Percentiles rank a stretch among this genome's conserved stretches.
Conservation (phyloP, 1,284 basidiomycete species). For the Irpex sp. region DNA sequence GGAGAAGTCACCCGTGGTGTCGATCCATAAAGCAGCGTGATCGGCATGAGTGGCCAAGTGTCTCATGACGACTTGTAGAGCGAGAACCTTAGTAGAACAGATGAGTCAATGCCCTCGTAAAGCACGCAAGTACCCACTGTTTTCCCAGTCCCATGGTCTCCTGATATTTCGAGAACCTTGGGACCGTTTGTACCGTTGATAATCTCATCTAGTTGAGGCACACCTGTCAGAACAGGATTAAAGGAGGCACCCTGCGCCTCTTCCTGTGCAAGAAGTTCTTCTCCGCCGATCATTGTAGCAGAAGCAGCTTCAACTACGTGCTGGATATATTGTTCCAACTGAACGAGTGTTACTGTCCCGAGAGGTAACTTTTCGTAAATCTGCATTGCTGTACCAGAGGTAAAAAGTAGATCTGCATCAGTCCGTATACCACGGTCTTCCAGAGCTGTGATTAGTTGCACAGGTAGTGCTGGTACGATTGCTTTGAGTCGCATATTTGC, state of each 20-base stretch:
- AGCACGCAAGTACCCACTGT: conserved; percentile 39
- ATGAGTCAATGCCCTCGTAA: too few species aligned
- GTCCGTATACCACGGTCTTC: conserved; percentile 45
- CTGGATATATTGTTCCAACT: conserved; percentile 31
- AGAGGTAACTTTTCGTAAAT: conserved; percentile 45
- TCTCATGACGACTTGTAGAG: conserved; percentile 49
- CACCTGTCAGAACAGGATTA: conserved; percentile 30
- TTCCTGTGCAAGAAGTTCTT: conserved; percentile 30
- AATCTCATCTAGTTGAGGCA: conserved; percentile 44
- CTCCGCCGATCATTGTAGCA: conserved; percentile 36
- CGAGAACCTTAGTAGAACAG: conserved; percentile 40
- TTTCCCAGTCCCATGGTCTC: conserved; percentile 57
- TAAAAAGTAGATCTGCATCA: conserved; percentile 52
- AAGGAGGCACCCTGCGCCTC: conserved; percentile 19
- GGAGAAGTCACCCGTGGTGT: conserved; percentile 63
- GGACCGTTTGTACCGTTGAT: conserved; percentile 41
- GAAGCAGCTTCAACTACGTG: conserved; percentile 33
- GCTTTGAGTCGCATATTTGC: conserved; percentile 21
- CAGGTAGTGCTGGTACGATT: conserved; percentile 20
- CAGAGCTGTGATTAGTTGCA: conserved; percentile 29
- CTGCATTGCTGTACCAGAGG: conserved; percentile 34
- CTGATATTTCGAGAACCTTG: conserved; percentile 59
- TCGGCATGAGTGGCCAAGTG: conserved; percentile 37
- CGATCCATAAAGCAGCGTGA: conserved; percentile 57
- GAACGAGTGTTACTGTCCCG: conserved; percentile 39